Base-by-base conservation (phyloP, 2,329 filamentous ascomycete species). In the Aspergillus sp. region DNA sequence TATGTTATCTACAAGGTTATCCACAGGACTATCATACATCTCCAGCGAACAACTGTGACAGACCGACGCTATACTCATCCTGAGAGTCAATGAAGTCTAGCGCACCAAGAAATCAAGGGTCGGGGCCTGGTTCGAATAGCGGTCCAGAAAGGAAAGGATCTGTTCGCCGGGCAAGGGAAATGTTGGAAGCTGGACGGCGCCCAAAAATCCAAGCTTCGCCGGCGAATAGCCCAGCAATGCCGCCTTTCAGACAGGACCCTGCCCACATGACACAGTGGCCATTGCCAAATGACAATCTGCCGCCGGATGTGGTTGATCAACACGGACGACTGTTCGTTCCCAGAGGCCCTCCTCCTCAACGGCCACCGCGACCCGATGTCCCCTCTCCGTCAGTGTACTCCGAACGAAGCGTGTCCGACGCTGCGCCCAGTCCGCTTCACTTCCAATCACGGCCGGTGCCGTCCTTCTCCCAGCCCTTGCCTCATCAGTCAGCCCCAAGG, bases 251-350 rank as follows among this genome's bases (percentile, higher is more conserved):
- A 36, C 48, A 53, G 10, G 49, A 64, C 32, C 48, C 56, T n/a
- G 66, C 73, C 9, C 72, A 72, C 47, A 66, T 69, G 54, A 71
- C 72, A 34, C 73, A 76, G 64, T 79, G 77, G 77, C 76, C 77
- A 45, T 65, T 79, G 9, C 66, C 72, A n/a, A 68, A 72, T 56
- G 65, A 68, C 45, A 52, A 64, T 31, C 56, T 59, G 14, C 57
- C 60, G 21, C 50, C 61, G 21, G 66, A 63, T 6, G 58, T 64
- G 17, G 52, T 60, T 25, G 59, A 63, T 42, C 49, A 63, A 46
- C 61, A 70, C 57, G 60, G 59, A 19, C 58, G 58, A 45, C 55
- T 58, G 36, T 53, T 70, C 38, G 61, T 62, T 31, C 62, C 67
- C 21, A 67, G 66, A 50, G 66, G 71, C 31, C 73, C 71, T 55